Base-by-base conservation (phyloP, 1,139 yeast genomes). In the Saccharomyces hybrid region DNA sequence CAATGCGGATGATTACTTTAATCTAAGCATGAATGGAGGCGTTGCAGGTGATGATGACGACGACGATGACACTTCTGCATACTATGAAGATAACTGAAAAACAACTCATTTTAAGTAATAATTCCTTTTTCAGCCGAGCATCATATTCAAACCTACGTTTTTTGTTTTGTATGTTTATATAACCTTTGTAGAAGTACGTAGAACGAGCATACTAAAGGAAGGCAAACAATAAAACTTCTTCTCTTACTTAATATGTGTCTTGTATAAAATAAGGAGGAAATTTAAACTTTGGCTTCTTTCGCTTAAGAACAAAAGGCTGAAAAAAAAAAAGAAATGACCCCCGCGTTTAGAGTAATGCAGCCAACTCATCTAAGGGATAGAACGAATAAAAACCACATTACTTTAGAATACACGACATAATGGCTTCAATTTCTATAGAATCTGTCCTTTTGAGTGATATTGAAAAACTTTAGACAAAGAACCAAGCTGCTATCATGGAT, bases 1-100 rank as follows among this genome's bases (percentile, higher is more conserved):
- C 54, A 83, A 85, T 61, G 85, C 88, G 42, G 95, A 86, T 54
- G 96, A 88, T 68, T 93, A 89, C 69, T 93, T 95, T 81, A 83
- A 78, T 63, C 77, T 91, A 60, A 87, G 88, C 31, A 78, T 73
- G 46, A 81, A 75, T 50, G 81, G 76, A 38, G 81, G 76, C 49
- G 46, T 47, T 56, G 81, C 75, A 38, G 83, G 73, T 28, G 75
- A 70, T 38, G 83, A 73, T 28, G 75, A 70, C 12, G 76, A 72
- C 19, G 78, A 73, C 3, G 72, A 67, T 3, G 71, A 64, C 16
- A 34, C 42, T 19, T 34, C 42, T 16, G 42, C 42, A 34, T 34
- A 34, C 42, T 34, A 34, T 21, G 42, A 34, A 21, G 42, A 34
- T 34, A 34, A 16, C 19, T 34, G 34, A 34, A 34, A 34, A 6